Percentiles rank a stretch among this genome's conserved stretches.
phyloP scores from a whole-genome alignment of 1,284 basidiomycete genomes.

The Moesziomyces globuligerus region DNA sequence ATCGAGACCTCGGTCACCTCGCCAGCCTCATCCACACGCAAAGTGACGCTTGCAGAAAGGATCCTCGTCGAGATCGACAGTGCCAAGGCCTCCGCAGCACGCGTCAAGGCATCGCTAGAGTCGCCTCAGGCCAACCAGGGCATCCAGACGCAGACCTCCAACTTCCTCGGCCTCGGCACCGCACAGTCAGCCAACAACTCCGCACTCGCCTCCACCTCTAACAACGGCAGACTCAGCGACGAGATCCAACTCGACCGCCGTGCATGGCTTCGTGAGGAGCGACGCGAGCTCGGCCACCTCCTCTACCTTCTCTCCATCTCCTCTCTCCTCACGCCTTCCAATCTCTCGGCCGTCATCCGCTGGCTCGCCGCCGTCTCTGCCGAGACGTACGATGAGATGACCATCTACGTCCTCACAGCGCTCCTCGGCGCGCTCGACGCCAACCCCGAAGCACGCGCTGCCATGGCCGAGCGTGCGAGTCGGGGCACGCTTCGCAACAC shows the following conservation, averaged over 20 bases:
- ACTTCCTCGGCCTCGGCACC: constrained; percentile 42
- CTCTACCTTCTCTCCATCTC: constrained; percentile 62
- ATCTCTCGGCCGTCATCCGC: constrained; percentile 46
- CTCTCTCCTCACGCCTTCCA: constrained; percentile 49
- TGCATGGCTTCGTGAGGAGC: constrained; percentile 55
- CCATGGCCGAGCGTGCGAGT: constrained; percentile 48
- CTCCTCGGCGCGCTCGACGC: constrained; percentile 77
- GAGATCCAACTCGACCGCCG: constrained; percentile 63
- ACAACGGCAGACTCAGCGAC: constrained; percentile 49
- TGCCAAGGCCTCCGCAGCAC: constrained; percentile 28
- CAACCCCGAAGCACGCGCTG: constrained; percentile 69
- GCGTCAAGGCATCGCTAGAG: constrained; percentile 48
- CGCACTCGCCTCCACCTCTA: constrained; percentile 17
- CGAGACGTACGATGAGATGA: constrained; percentile 68
- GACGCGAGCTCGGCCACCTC: constrained; percentile 59
- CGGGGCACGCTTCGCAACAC: constrained; percentile 36
- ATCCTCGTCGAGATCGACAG: constrained; percentile 55
- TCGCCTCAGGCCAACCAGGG: constrained; percentile 28
- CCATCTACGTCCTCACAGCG: constrained; percentile 78
- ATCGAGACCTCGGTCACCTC: constrained; percentile 27
- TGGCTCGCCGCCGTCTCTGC: constrained; percentile 51
- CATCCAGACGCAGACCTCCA: constrained; percentile 40
- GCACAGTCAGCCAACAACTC: constrained; percentile 22
- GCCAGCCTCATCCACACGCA: constrained; percentile 14
- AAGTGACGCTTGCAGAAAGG: constrained; percentile 33